Base-by-base conservation (phyloP, 495 filamentous ascomycete genomes). In the Penicillium bovifimosum region DNA sequence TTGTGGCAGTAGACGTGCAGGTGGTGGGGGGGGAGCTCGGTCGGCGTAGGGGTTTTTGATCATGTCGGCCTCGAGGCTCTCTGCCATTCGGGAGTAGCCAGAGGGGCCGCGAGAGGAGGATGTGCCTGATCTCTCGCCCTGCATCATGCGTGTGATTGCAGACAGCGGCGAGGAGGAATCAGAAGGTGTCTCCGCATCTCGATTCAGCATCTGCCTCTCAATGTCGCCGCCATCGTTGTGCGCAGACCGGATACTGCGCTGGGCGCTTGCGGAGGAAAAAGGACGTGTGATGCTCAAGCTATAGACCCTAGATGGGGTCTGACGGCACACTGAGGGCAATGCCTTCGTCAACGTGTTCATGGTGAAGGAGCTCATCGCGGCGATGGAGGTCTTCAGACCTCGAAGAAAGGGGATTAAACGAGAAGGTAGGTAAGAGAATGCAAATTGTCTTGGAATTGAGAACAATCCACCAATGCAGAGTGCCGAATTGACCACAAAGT, bases 1-100 rank as follows among this genome's bases (percentile, higher is more conserved):
- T 87, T 93, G 55, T 84, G 82, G 32, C 83, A 65, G 69, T 83
- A 95, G 66, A 98, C 77, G 74, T 96, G 90, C 50, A 98, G 80
- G 60, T 92, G 88, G 73, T 93, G 86, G 8, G 86, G 81, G 81
- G 60, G 69, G 71, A 47, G 63, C 52, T 24, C 65, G 63, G 51
- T 73, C 66, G 64, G 66, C 55, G 51, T 69, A 70, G 33, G 68
- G 65, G 43, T 68, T 55, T 48, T 63, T 71, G 51, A 70, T 60
- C 63, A 75, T 65, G 26, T 69, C 64, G 54, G 66, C 61, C 61
- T 73, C 71, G 24, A 73, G 41, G 49, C 55, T 65, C 49, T 71
- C 63, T 2, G 66, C 66, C 60, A 73, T 53, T 29, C 58, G 53
- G n/a, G 55, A 55, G 47, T 65, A 71, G 47, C 71, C 65, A 18